Base-by-base conservation (phyloP, 164 flowering plant genomes). In the Nymphaea thermarum region DNA sequence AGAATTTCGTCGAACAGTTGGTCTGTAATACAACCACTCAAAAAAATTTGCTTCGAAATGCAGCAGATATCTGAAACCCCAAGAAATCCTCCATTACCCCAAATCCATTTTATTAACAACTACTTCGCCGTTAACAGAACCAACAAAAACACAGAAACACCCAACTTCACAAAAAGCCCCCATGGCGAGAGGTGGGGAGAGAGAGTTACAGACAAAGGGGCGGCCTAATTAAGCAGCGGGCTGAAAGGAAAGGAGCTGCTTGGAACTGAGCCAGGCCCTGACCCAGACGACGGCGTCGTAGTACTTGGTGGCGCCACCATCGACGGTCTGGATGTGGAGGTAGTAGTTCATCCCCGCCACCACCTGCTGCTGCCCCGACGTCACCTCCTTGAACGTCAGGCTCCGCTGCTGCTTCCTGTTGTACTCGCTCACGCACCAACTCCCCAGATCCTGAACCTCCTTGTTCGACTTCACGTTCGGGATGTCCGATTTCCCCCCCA, bases 371-470 rank as follows among this genome's bases (percentile, higher is more conserved):
- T 84, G 65, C 43, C 86, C 93, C 71, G 51, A 69, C 62, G 81
- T 82, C 11, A 87, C 93, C 78, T 73, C 74, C 66, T 43, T 12
- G 71, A 87, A 87, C 3, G 17, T 53, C 6, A 74, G 4, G 4
- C 42, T 5, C 57, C 17, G 4, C 10, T 44, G 18, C 25, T 43
- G 59, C 36, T 41, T 42, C 44, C 66, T 42, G 74, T 89, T 89
- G 82, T 76, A 83, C 70, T 89, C 83, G 42, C 78, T 70, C 60
- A 87, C 89, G 3, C 84, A 79, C 77, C 75, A 89, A 66, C 60
- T 81, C 7, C 96, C 96, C 15, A 89, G 80, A 1, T 79, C 81
- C 75, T 87, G 93, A n/a, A 89, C 79, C 63, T 84, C 87, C 74
- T 77, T 66, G 80, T 89, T 78, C 10, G 43, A 10, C 71, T 79